Conservation (phyloP, 2,329 filamentous ascomycete genomes). For the Allantophomopsis lycopodina region DNA sequence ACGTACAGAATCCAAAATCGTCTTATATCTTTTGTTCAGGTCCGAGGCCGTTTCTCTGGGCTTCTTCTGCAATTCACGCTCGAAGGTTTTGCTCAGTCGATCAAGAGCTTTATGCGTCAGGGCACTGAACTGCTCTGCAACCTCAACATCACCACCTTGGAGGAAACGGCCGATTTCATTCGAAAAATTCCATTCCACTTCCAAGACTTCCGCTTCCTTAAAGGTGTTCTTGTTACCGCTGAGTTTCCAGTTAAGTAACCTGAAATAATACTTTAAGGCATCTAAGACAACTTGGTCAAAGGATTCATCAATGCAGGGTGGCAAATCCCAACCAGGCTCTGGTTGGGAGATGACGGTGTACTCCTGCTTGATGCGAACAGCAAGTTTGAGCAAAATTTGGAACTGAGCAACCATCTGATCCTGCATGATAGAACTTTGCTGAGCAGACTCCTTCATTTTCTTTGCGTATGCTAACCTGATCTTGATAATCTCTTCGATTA, state of each 20-base stretch:
- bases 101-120: slow-evolving; percentile 87
- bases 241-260: slow-evolving; percentile 95
- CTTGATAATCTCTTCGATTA: slow-evolving; percentile 93
- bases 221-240: slow-evolving; percentile 98
- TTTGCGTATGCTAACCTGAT: slow-evolving; percentile 83
- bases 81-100: slow-evolving; percentile 80
- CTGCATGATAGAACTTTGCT: slow-evolving; percentile 85
- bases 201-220: slow-evolving; percentile 93
- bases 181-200: slow-evolving; percentile 96
- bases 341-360: slow-evolving; percentile 74
- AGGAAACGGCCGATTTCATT: slow-evolving; percentile 86
- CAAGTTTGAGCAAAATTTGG: slow-evolving; percentile 80
- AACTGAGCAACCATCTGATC: slow-evolving; percentile 98
- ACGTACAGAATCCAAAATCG: slow-evolving; percentile 86
- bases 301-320: slow-evolving; percentile 90
- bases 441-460: slow-evolving; percentile 88
- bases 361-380: slow-evolving; percentile 82
- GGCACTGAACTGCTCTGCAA: slow-evolving; percentile 92
- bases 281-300: slow-evolving; percentile 89
- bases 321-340: slow-evolving; percentile 87
- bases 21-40: slow-evolving; percentile 96
- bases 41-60: slow-evolving; percentile 73
- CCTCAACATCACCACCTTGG: slow-evolving; percentile 89
- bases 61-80: slow-evolving; percentile 74
- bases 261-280: slow-evolving; percentile 95